Percentiles rank a stretch among this genome's conserved stretches.
Conservation (phyloP, 768 basidiomycete genomes). For the Podaxis sp. region DNA sequence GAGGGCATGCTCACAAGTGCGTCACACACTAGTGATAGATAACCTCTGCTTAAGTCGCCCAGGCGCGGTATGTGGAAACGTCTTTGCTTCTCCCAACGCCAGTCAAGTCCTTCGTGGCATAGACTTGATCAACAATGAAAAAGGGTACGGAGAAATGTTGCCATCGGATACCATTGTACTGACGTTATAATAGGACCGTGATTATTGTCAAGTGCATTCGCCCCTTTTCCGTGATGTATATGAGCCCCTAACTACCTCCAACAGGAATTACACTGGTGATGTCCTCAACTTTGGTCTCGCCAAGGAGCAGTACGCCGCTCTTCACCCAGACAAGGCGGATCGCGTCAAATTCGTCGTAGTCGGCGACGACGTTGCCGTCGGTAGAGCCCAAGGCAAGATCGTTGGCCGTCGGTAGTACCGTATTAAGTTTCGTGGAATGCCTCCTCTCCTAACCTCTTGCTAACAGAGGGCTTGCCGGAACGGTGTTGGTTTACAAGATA, state of each 20-base stretch:
- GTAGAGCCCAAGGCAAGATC: conserved; percentile 74
- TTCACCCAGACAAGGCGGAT: conserved; percentile 65
- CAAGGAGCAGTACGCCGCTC: conserved; percentile 77
- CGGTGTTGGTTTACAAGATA: conserved; percentile 86
- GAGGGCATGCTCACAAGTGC: conserved; percentile 76
- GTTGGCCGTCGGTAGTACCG: conserved; percentile 73
- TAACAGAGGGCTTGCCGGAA: conserved; percentile 75
- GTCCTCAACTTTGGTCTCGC: conserved; percentile 91
- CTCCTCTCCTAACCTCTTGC: background rate
- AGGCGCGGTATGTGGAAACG: conserved; percentile 80
- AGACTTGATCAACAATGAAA: conserved; percentile 69
- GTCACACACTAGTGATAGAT: background rate
- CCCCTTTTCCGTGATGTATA: conserved; percentile 3
- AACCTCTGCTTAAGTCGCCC: background rate
- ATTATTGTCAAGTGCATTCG: conserved; percentile 75
- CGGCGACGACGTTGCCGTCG: conserved; percentile 89
- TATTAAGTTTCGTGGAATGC: background rate
- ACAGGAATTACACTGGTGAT: conserved; percentile 87
- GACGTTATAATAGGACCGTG: conserved; percentile 50
- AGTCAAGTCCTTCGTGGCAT: conserved; percentile 82
- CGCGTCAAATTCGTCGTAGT: conserved; percentile 77
- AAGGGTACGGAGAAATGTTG: conserved; percentile 49
- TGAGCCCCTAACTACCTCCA: background rate
- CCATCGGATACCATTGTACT: background rate
- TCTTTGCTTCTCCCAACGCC: conserved; percentile 90